Evolutionary conservation across 1,284 basidiomycete species (phyloP).

Genomic region (Inonotus obliquus): DNA sequence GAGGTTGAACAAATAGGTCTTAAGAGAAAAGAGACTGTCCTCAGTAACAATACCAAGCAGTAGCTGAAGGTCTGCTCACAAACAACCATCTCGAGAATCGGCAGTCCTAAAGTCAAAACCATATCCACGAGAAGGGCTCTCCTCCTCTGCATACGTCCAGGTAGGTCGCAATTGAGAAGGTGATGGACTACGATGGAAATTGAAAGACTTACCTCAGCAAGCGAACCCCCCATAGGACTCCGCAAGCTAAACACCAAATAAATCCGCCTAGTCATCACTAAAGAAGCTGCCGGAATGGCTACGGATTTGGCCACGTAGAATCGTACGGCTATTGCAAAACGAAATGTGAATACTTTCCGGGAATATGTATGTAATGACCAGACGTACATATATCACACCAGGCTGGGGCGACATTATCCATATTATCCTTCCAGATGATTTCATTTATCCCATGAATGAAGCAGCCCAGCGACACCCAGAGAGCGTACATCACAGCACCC

Average conservation of each 20-base stretch:
- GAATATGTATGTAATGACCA: slow-evolving; percentile 7
- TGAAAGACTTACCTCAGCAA: neutral
- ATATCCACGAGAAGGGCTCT: slow-evolving; percentile 2
- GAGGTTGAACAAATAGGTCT: slow-evolving; percentile 45
- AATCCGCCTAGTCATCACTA: slow-evolving; percentile 44
- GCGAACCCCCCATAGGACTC: neutral
- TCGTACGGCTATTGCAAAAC: slow-evolving; percentile 30
- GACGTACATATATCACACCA: slow-evolving; percentile 52
- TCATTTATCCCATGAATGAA: slow-evolving; percentile 48
- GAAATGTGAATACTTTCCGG: neutral
- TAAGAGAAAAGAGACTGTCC: neutral
- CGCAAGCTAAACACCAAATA: slow-evolving; percentile 35
- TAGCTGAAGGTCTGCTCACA: slow-evolving; percentile 34
- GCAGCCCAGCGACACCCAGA: slow-evolving; percentile 48
- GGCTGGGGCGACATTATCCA: slow-evolving; percentile 32
- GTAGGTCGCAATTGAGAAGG: too few species aligned
- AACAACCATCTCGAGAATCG: slow-evolving; percentile 31
- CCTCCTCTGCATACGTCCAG: neutral
- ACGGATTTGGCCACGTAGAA: slow-evolving; percentile 31
- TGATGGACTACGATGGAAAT: neutral
- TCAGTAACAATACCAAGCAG: neutral
- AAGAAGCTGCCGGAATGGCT: slow-evolving; percentile 36
- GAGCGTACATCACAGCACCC: slow-evolving; percentile 52
- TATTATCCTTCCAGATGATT: slow-evolving; percentile 51
- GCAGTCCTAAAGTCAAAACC: slow-evolving; percentile 1